Evolutionary conservation across 768 basidiomycete species (phyloP).

Genomic region (Postia placenta): DNA sequence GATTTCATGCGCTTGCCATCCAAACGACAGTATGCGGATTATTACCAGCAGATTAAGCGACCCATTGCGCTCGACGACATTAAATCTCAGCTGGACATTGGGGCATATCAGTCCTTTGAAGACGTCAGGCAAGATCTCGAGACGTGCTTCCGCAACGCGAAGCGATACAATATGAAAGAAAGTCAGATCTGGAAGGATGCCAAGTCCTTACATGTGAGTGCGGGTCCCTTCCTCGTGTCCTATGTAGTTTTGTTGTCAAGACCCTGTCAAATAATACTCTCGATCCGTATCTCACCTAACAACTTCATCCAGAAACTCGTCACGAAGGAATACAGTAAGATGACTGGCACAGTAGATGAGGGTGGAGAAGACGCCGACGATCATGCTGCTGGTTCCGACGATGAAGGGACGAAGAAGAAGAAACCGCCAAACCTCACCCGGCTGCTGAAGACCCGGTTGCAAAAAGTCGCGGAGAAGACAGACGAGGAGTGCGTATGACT

Average conservation of each 20-base stretch:
- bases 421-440: conserved; percentile 61
- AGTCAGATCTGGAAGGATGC: conserved; percentile 79
- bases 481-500: conserved; percentile 53
- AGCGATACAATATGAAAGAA: conserved; percentile 75
- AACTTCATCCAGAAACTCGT: conserved; percentile 36
- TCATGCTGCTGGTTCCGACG: conserved; percentile 33
- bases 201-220: conserved; percentile 69
- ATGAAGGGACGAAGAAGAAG: conserved; percentile 41
- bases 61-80: conserved; percentile 90
- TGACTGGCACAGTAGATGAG: conserved; percentile 39
- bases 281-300: neutral
- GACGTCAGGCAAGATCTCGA: conserved; percentile 70
- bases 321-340: conserved; percentile 38
- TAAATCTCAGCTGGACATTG: conserved; percentile 65
- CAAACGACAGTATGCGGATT: conserved; percentile 77
- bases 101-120: conserved; percentile 55
- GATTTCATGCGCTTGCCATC: conserved; percentile 68
- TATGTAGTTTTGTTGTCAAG: neutral
- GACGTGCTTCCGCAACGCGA: conserved; percentile 74
- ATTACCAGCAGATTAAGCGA: conserved; percentile 71
- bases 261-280: neutral
- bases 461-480: conserved; percentile 68
- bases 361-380: conserved; percentile 21
- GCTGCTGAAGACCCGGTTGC: conserved; percentile 59
- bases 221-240: neutral